Evolutionary conservation across 257 asterid species (phyloP).

Genomic region (Craterostigma plantagineum): DNA sequence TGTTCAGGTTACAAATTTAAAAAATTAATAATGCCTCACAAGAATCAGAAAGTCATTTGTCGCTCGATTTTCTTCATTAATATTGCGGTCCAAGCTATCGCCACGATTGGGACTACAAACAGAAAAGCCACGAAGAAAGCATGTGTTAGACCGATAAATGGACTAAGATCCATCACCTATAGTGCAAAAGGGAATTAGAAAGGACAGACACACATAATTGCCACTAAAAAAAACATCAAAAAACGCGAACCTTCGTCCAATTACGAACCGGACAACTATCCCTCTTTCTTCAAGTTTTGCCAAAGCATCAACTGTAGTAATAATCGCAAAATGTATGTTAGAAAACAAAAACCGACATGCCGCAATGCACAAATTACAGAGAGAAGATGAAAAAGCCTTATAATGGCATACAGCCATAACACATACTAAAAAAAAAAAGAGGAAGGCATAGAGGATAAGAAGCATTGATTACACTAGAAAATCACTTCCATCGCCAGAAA

Average conservation of each 20-base stretch:
- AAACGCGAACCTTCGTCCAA: constrained; percentile 68
- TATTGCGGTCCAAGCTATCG: constrained; percentile 84
- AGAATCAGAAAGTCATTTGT: constrained; percentile 72
- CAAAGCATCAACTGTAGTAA: constrained; percentile 45
- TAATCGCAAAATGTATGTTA: constrained; percentile 1
- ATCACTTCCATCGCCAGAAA: not conserved
- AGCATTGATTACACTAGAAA: not conserved
- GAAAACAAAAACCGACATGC: not conserved
- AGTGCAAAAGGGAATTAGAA: constrained; percentile 1
- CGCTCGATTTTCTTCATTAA: constrained; percentile 51
- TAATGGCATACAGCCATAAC: not conserved
- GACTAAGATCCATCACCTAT: constrained; percentile 7
- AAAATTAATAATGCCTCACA: constrained; percentile 55
- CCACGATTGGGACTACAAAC: constrained; percentile 78
- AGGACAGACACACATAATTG: constrained; percentile 1
- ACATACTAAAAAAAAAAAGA: not conserved
- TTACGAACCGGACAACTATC: constrained; percentile 49
- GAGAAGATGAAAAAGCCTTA: too few species aligned
- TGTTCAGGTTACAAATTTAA: too few species aligned
- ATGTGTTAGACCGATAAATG: constrained; percentile 8
- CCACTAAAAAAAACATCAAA: constrained; percentile 6
- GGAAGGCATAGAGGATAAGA: not conserved
- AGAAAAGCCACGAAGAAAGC: constrained; percentile 11
- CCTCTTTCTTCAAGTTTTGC: constrained; percentile 68
- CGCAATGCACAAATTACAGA: not conserved